Evolutionary conservation across 1,139 yeast species (phyloP).

Genomic region (Blastobotrys buckinghamii): DNA sequence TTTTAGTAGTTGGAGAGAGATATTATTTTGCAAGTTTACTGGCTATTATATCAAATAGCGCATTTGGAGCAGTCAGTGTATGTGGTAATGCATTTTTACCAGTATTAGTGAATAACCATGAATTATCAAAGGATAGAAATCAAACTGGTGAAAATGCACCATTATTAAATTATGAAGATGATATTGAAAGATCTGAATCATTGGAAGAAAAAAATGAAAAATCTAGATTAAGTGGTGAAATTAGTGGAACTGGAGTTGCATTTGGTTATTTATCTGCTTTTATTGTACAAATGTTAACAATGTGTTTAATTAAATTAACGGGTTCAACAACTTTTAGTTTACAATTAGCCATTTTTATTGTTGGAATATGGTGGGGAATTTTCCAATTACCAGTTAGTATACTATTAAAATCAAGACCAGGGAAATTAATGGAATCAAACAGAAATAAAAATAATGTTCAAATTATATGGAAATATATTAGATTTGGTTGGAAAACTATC

Average conservation of each 20-base stretch:
- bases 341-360: constrained; percentile 49
- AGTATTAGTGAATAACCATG: constrained; percentile 41
- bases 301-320: constrained; percentile 42
- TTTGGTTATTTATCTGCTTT: constrained; percentile 60
- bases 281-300: constrained; percentile 52
- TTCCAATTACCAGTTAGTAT: constrained; percentile 54
- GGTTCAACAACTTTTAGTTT: constrained; percentile 42
- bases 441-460: background rate
- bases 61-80: constrained; percentile 67
- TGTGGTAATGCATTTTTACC: constrained; percentile 72
- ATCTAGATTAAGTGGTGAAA: constrained; percentile 22
- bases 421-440: constrained; percentile 28
- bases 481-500: constrained; percentile 56
- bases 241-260: constrained; percentile 64
- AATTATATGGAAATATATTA: constrained; percentile 25
- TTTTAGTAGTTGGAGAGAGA: constrained; percentile 40
- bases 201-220: constrained; percentile 8
- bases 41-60: constrained; percentile 56
- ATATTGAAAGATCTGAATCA: background rate
- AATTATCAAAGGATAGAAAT: background rate
- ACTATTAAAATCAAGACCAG: constrained; percentile 42
- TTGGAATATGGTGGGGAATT: constrained; percentile 66
- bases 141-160: constrained; percentile 13
- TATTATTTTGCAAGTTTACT: constrained; percentile 51
- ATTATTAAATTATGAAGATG: constrained; percentile 16